Evolutionary conservation across 75 land plant species (phyloP).

Genomic region (Selaginella tamariscina): DNA sequence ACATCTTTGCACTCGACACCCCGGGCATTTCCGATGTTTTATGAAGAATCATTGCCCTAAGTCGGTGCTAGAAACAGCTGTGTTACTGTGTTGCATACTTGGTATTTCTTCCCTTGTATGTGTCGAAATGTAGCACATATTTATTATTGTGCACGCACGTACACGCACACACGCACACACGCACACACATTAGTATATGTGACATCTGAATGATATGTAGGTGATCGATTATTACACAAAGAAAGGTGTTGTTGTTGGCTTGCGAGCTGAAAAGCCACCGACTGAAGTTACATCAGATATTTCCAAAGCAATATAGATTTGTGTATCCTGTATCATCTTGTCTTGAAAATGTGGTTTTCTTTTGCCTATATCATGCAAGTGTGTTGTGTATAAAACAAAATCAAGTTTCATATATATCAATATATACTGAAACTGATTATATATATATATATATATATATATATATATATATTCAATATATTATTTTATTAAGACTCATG

Average conservation of each 20-base stretch:
- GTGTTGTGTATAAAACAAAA: no score
- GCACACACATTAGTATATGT: no score
- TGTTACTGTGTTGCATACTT: no score
- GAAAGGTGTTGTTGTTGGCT: constrained; percentile 47
- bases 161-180: no score
- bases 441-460: neutral
- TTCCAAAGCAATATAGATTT: constrained; percentile 25
- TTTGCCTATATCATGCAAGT: no score
- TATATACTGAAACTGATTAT: no score
- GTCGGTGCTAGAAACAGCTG: no score
- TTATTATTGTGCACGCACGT: neutral
- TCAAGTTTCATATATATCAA: no score
- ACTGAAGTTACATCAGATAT: constrained; percentile 57
- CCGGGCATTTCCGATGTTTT: no score
- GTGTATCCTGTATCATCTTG: neutral
- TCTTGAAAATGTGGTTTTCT: no score
- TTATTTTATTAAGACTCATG: no score
- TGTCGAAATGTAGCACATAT: neutral
- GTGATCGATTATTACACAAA: constrained; percentile 70
- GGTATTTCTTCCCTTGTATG: neutral
- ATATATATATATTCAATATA: neutral
- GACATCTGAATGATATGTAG: constrained; percentile 27
- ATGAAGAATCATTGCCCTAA: no score
- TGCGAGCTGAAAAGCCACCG: constrained; percentile 72
- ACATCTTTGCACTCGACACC: neutral